A percentile compares a stretch with the other conserved stretches of the same genome.
phyloP scores from a whole-genome alignment of 768 basidiomycete genomes.

The Cystobasidium onofrii region DNA sequence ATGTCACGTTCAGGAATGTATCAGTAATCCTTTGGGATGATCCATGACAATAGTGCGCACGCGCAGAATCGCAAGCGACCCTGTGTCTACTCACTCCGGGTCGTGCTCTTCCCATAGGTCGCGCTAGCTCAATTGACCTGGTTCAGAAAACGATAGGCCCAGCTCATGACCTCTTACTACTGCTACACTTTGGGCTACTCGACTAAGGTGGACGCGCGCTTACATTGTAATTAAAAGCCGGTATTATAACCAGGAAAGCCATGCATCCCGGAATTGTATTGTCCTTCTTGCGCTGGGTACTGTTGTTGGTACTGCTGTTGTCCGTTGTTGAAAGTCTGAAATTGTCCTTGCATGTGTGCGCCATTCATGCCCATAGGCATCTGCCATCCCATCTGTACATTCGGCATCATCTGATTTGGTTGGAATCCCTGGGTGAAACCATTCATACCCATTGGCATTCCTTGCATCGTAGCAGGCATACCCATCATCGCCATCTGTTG shows the following conservation, averaged over 20 bases:
- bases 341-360: conserved; percentile 4
- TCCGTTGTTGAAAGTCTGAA: not conserved
- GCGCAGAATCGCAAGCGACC: no score
- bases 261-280: not conserved
- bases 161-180: no score
- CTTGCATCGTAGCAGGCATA: not conserved
- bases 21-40: no score
- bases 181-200: no score
- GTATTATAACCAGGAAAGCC: not conserved
- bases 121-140: no score
- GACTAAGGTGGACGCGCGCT: no score
- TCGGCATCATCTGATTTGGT: not conserved
- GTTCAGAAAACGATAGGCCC: no score
- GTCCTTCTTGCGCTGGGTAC: conserved; percentile 1
- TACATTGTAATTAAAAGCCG: not conserved
- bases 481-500: conserved; percentile 11
- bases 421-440: not conserved
- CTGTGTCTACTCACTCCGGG: no score
- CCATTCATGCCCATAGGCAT: not conserved
- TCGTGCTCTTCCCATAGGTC: no score
- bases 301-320: not conserved
- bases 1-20: no score
- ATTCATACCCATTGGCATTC: conserved; percentile 1
- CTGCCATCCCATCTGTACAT: not conserved
- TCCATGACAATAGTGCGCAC: no score